phyloP scores from a whole-genome alignment of 352 stramenopile genomes.

The Phytophthora fragariae region DNA sequence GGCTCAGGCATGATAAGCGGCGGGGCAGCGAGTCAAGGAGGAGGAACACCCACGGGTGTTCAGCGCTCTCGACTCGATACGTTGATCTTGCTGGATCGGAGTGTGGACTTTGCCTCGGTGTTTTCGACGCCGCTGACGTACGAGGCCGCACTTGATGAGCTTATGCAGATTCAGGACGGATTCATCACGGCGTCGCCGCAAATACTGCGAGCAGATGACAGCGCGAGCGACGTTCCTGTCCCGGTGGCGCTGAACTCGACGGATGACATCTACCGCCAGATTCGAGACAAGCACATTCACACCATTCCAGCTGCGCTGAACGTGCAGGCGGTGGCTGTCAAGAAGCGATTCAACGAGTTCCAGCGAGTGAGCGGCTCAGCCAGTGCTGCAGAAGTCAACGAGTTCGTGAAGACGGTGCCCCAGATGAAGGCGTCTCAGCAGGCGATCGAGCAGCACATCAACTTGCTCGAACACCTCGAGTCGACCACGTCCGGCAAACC shows the following conservation, averaged over 20 bases:
- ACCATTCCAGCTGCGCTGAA: conserved; percentile 61
- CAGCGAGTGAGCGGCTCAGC: conserved; percentile 53
- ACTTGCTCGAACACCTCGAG: conserved; percentile 62
- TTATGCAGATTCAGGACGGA: conserved; percentile 69
- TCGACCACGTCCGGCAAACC: conserved; percentile 48
- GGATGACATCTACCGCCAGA: conserved; percentile 62
- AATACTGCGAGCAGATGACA: conserved; percentile 50
- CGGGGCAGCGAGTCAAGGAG: conserved; percentile 1
- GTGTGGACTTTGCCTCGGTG: conserved; percentile 71
- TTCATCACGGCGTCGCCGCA: conserved; percentile 52
- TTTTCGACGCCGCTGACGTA: conserved; percentile 78
- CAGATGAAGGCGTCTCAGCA: conserved; percentile 67
- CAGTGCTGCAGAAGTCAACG: conserved; percentile 68
- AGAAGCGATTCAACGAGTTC: conserved; percentile 63
- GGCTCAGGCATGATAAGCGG: conserved; percentile 26
- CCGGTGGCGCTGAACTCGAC: conserved; percentile 66
- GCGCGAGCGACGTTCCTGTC: conserved; percentile 30
- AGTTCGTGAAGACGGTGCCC: conserved; percentile 74
- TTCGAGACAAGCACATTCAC: conserved; percentile 74
- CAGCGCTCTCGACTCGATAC: conserved; percentile 49
- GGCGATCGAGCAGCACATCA: conserved; percentile 66
- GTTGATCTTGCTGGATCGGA: conserved; percentile 77
- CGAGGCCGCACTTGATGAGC: conserved; percentile 72
- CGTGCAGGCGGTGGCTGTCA: conserved; percentile 54
- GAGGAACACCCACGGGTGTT: background rate